Conservation (phyloP, 805 yeast genomes). For the Dipodascus albidus region DNA sequence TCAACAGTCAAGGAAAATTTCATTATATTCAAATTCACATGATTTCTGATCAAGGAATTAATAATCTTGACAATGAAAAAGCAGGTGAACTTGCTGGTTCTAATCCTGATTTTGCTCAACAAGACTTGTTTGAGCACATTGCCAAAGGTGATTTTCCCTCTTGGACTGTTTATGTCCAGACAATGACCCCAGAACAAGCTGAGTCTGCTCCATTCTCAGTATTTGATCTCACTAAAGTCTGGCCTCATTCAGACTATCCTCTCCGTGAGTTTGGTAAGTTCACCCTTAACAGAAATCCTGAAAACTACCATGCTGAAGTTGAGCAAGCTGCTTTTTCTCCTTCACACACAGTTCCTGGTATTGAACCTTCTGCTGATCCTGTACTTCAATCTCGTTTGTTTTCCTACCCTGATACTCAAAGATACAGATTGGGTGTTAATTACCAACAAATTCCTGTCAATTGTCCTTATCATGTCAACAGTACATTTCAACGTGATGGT, state of each 20-base stretch:
- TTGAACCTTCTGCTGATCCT: slow-evolving; percentile 76
- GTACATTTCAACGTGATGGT: slow-evolving; percentile 79
- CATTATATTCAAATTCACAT: slow-evolving; percentile 69
- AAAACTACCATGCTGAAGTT: slow-evolving; percentile 77
- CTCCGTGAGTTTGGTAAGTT: slow-evolving; percentile 76
- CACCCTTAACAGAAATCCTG: slow-evolving; percentile 70
- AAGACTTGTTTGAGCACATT: slow-evolving; percentile 69
- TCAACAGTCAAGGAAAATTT: slow-evolving; percentile 59
- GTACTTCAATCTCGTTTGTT: slow-evolving; percentile 72
- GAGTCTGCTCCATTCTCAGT: slow-evolving; percentile 67
- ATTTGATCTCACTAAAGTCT: slow-evolving; percentile 81
- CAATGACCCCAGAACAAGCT: slow-evolving; percentile 78
- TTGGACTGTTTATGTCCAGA: slow-evolving; percentile 78
- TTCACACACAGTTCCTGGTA: slow-evolving; percentile 73
- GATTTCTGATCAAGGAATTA: slow-evolving; percentile 50
- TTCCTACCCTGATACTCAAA: slow-evolving; percentile 77
- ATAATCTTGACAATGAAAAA: slow-evolving; percentile 28
- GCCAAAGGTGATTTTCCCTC: slow-evolving; percentile 69
- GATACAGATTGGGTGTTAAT: slow-evolving; percentile 68
- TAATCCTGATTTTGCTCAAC: slow-evolving; percentile 74
- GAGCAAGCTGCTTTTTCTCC: slow-evolving; percentile 85
- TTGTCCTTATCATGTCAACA: slow-evolving; percentile 55
- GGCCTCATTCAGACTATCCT: slow-evolving; percentile 86
- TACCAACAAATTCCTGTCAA: slow-evolving; percentile 82
- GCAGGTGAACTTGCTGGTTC: slow-evolving; percentile 41